Evolutionary conservation across 371 early-diverging fungal species (phyloP).

Genomic region (Amoeboradix gromovi): DNA sequence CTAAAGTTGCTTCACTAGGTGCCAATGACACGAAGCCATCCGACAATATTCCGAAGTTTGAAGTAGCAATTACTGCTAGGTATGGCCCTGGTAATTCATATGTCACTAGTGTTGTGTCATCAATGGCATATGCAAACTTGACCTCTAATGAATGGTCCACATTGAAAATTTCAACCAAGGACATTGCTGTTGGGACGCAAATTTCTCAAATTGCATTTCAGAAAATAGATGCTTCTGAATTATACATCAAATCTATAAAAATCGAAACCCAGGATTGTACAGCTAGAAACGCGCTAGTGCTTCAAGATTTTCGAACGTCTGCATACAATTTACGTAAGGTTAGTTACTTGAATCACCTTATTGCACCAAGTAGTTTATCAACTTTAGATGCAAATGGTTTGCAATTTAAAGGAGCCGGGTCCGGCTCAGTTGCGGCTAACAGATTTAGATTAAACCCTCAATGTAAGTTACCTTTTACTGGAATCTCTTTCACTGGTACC

Average conservation of each 20-base stretch:
- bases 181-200: not conserved
- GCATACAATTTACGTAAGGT: not conserved
- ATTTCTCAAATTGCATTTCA: not conserved
- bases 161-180: not conserved
- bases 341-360: not conserved
- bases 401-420: not conserved
- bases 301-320: not conserved
- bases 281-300: not conserved
- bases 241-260: not conserved
- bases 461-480: not conserved
- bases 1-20: not conserved
- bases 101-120: not conserved
- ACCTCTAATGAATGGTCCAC: not conserved
- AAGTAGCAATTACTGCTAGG: not conserved
- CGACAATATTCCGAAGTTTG: not conserved
- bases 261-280: not conserved
- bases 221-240: not conserved
- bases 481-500: not conserved
- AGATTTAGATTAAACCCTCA: not conserved
- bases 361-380: not conserved
- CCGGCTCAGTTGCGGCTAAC: not conserved
- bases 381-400: not conserved
- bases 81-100: not conserved
- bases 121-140: not conserved
- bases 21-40: too few species aligned